Conservation (phyloP, 371 early-diverging fungal genomes). For the Blakeslea trispora region DNA sequence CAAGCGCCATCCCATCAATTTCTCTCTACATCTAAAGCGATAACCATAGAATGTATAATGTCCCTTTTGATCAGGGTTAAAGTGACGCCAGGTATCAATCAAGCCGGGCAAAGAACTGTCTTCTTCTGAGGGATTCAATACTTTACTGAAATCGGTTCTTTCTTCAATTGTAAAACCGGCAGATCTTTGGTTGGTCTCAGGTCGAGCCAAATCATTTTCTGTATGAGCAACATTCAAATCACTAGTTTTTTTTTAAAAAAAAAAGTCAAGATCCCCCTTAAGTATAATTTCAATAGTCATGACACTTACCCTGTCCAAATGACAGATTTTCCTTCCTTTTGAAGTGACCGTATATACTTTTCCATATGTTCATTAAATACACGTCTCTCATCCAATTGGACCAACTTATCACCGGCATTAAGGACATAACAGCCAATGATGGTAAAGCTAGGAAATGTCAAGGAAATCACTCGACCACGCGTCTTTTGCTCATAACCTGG, state of each 20-base stretch:
- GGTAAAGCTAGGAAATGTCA: constrained; percentile 68
- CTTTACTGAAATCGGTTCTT: constrained; percentile 70
- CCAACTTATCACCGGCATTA: constrained; percentile 79
- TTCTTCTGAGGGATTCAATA: constrained; percentile 49
- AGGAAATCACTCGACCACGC: constrained; percentile 78
- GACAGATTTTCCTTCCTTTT: constrained; percentile 69
- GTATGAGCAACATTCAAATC: constrained; percentile 92
- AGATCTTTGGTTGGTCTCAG: constrained; percentile 73
- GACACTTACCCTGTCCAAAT: constrained; percentile 77
- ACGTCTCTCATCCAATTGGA: constrained; percentile 63
- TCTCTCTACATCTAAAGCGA: constrained; percentile 72
- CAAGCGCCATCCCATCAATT: constrained; percentile 85
- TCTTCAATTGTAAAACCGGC: constrained; percentile 90
- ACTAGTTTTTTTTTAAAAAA: too few relatives aligned
- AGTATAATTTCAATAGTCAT: background rate
- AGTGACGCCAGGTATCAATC: constrained; percentile 80
- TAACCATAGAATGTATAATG: constrained; percentile 85
- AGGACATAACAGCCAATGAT: constrained; percentile 81
- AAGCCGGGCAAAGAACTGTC: constrained; percentile 46
- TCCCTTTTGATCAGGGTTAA: constrained; percentile 66
- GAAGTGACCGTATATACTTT: constrained; percentile 67
- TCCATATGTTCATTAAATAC: constrained; percentile 73
- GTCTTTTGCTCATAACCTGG: constrained; percentile 50
- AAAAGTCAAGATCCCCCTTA: too few relatives aligned
- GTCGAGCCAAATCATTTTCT: constrained; percentile 81